These are phyloP conservation scores for Pinus albicaulis DNA, from an alignment of 75 land plant genomes.

Conservation along the genomic window DNA sequence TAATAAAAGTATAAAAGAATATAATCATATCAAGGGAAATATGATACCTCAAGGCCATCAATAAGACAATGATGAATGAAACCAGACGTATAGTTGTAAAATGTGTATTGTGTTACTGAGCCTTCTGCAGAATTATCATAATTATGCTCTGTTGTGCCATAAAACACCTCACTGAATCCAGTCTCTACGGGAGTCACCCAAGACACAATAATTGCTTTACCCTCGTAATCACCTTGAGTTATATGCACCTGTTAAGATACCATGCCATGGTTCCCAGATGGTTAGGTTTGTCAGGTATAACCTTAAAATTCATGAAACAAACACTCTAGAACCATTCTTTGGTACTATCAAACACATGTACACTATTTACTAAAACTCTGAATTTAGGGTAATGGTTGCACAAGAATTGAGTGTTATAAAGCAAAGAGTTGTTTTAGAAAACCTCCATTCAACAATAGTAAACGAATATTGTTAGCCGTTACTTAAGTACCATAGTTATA, in stretches of 20 bases:
- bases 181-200: constrained; percentile 72
- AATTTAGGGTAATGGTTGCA: too few species aligned
- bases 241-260: constrained; percentile 64
- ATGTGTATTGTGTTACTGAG: constrained; percentile 34
- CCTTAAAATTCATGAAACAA: too few species aligned
- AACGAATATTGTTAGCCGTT: too few species aligned
- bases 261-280: too few species aligned
- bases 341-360: too few species aligned
- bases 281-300: too few species aligned
- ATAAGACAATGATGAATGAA: constrained; percentile 56
- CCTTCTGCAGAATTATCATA: constrained; percentile 35
- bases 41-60: constrained; percentile 24
- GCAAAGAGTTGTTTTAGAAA: too few species aligned
- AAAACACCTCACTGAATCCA: constrained; percentile 51
- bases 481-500: too few species aligned
- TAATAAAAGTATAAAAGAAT: not conserved
- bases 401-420: too few species aligned
- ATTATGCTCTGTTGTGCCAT: constrained; percentile 44
- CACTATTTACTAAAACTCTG: too few species aligned
- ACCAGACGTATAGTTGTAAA: constrained; percentile 66
- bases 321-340: too few species aligned
- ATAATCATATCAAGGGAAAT: not conserved
- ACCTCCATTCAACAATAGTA: too few species aligned
- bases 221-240: constrained; percentile 91
- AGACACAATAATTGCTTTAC: constrained; percentile 76